Base-by-base conservation (phyloP, 306 rosid genomes). In the Cucurbita argyrosperma region DNA sequence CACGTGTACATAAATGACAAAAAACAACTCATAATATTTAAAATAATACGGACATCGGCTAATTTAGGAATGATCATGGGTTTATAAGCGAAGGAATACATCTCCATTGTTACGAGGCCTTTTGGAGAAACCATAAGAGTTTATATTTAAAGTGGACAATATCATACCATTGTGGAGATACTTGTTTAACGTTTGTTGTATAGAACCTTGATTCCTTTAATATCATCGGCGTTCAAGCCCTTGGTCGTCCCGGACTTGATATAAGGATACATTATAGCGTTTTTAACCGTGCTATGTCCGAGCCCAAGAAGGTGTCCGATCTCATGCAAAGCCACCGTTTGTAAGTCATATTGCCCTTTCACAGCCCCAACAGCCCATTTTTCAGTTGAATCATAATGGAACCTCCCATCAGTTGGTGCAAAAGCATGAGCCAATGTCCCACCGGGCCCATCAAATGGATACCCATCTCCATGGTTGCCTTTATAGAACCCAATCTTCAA, bases 221-320 rank as follows among this genome's bases (percentile, higher is more conserved):
- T 46, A 12, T 74, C 71, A 35, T 74, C 77, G 1, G 38, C 71
- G 46, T 59, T 46, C 71, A 74, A 26, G 13, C 71, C 56, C 38
- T 61, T 74, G 0, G 71, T 74, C 4, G 46, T 2, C n/a, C 71
- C 77, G 4, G 68, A 1, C 0, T 2, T 46, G 35, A 74, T 59
- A 8, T 14, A 16, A 19, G 77, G 57, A 23, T 45, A 74, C 71
- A 74, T 74, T 18, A 74, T 74, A 21, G 77, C 56, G 19, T 51
- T 47, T 14, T 2, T 30, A 58, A 74, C 59, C 0, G 49, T 50
- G 58, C 71, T 74, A 21, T 74, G 77, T 4, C 54, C 38, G 1
- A 74, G 77, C 0, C 71, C 77, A 9, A 74, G 77, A 60, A 74
- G 77, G 13, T 74, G 77, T 4, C 77, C 77, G 45, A 74, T 74